These are phyloP conservation scores for Leccinum rimulosum DNA, from an alignment of 768 basidiomycete genomes.

Conservation along the genomic window DNA sequence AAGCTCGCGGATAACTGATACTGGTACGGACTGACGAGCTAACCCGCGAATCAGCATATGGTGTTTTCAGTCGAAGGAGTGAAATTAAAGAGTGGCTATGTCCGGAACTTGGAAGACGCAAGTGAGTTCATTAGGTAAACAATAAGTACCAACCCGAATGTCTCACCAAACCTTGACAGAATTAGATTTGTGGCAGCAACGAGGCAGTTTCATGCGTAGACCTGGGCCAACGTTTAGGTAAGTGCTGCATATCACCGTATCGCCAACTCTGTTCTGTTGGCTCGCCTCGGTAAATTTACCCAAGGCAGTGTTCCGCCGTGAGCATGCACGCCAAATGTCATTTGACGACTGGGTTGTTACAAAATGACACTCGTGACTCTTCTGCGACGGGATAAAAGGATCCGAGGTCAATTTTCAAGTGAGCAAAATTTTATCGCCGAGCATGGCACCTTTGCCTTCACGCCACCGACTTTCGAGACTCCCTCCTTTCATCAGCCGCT, in stretches of 20 bases:
- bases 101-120: too few relatives aligned
- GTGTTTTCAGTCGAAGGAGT: background rate
- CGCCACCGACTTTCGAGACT: conserved; percentile 1
- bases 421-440: background rate
- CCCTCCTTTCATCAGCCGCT: conserved; percentile 4
- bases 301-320: background rate
- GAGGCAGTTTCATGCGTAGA: background rate
- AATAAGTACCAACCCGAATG: too few relatives aligned
- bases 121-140: too few relatives aligned
- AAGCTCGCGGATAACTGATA: background rate
- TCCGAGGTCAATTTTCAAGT: background rate
- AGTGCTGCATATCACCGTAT: background rate
- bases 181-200: background rate
- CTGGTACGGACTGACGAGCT: background rate
- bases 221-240: background rate
- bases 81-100: background rate
- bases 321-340: background rate
- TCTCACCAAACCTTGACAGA: background rate
- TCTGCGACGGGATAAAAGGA: background rate
- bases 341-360: background rate
- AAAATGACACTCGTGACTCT: background rate
- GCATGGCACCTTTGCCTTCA: background rate
- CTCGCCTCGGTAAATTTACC: background rate
- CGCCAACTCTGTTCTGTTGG: background rate
- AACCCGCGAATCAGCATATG: background rate